These are phyloP conservation scores for Trypanosomatidae sp. DNA, from an alignment of 208 protist genomes.

Conservation along the genomic window DNA sequence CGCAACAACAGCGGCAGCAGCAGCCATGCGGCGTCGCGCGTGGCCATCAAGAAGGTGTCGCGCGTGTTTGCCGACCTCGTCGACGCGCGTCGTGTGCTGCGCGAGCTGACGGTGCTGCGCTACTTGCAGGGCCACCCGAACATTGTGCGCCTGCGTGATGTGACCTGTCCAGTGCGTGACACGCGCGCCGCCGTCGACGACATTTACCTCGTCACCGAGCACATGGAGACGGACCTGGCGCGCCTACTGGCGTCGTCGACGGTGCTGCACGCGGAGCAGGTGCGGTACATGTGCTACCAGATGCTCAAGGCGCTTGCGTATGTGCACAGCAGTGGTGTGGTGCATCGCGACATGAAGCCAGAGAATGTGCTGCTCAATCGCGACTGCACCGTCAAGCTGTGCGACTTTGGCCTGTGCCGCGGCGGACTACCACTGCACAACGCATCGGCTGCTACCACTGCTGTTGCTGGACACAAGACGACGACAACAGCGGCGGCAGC, in stretches of 20 bases:
- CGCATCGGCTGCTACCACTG: not conserved
- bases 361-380: conserved; percentile 78
- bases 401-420: conserved; percentile 86
- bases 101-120: conserved; percentile 87
- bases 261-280: conserved; percentile 87
- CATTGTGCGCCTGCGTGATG: conserved; percentile 83
- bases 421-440: not conserved
- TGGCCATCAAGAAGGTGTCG: conserved; percentile 95
- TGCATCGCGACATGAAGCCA: conserved; percentile 89
- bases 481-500: not conserved
- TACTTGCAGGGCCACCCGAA: conserved; percentile 87
- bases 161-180: conserved; percentile 48
- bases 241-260: conserved; percentile 87
- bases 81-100: conserved; percentile 90
- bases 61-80: conserved; percentile 87
- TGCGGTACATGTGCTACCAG: conserved; percentile 94
- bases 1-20: not conserved
- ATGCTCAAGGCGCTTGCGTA: conserved; percentile 63
- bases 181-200: conserved; percentile 69
- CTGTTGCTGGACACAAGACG: not conserved
- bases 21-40: conserved; percentile 21
- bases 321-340: conserved; percentile 84
- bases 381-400: conserved; percentile 51
- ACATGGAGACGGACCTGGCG: conserved; percentile 93
- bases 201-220: conserved; percentile 56